Evolutionary conservation across 2,329 filamentous ascomycete genomes (phyloP), one percentile per base, ranked within the genome.

Genomic region (Ilyonectria mors-panacis): DNA sequence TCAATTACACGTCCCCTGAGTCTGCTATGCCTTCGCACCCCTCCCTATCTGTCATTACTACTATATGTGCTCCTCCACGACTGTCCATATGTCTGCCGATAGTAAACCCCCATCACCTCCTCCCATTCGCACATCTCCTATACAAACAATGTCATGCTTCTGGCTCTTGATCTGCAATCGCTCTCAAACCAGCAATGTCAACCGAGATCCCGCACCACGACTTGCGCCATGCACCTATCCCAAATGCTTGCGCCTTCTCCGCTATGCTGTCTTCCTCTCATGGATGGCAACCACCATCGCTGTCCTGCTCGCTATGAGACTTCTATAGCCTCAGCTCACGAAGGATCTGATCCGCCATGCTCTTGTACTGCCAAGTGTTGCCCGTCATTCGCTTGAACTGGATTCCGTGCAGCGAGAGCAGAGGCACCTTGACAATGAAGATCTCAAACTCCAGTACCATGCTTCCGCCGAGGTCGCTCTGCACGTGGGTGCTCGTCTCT

Each of bases 361-460:
- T 95, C 85, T 98, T 97, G 84, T 97, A 99, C 81, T 98, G 95
- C 95, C 95, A 98, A 65, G 96, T 98, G 66, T 97, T 95, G 39
- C 96, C 95, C 64, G 93, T 90, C 73, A 98, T 92, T 78, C 96
- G 94, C 87, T 99, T 99, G 85, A 99, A 99, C 80, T 98, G 96
- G 68, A 99, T 95, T 55, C 96, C 96, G 78, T 99, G 95, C 64
- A 99, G 83, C 47, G 93, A 94, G 67, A 99, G 90, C 58, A 99
- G 85, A 13, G 96, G 96, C 28, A 99, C 94, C 83, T 99, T 99
- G 79, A 99, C 96, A 73, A 99, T 96, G 73, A 98, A 91, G 70
- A 98, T 97, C 79, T 99, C 96, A 78, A 98, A 99, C 70, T 93
- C 91, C 59, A 98, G 85, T 44, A 93, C 87, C 87, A 97, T 91